Base-by-base conservation (phyloP, 768 basidiomycete genomes). In the Sistotremastrum suecicum region DNA sequence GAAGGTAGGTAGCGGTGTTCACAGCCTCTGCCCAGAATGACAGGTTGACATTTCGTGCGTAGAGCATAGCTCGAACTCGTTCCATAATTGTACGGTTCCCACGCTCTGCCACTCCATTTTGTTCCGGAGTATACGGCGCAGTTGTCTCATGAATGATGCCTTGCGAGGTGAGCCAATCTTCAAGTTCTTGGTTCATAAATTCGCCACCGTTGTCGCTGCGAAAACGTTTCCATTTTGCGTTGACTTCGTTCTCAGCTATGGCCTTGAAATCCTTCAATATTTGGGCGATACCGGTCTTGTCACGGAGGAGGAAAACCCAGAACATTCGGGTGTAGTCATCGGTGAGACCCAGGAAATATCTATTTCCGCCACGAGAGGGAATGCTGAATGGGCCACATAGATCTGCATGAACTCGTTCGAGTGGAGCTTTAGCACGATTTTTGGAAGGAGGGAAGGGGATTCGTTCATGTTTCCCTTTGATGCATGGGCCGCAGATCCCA, bases 181-280 rank as follows among this genome's bases (percentile, higher is more conserved):
- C 50, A 31, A 75, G 63, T 5, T 60, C 58, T 0, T 61, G 53
- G 5, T 59, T 60, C n/a, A 61, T 47, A 41, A 68, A 72, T 44
- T 75, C 64, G 3, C 69, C 66, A 1, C 72, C 68, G 6, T 56
- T 52, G 54, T 75, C 70, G 0, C 63, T 63, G 39, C 62, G 66
- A 1, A 74, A 47, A 4, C 38, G 30, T 43, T 67, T 64, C 43
- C 70, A 52, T 0, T 37, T 11, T 0, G 46, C 46, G 5, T 52
- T 54, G 0, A 50, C 48, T 32, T 72, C 68, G 1, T 53, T 64
- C 30, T 61, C 47, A 9, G 57, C 43, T 56, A 55, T 60, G 0
- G 63, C 63, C 9, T 67, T 60, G 44, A 56, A 65, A 0, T 54
- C 38, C 38, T 60, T 56, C 53, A 66, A 66, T 9, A 56, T 50